Percentiles rank a stretch among this genome's conserved stretches.
Evolutionary conservation across 352 stramenopile genomes (phyloP).

Genomic region (Globisporangium cylindrosporum): DNA sequence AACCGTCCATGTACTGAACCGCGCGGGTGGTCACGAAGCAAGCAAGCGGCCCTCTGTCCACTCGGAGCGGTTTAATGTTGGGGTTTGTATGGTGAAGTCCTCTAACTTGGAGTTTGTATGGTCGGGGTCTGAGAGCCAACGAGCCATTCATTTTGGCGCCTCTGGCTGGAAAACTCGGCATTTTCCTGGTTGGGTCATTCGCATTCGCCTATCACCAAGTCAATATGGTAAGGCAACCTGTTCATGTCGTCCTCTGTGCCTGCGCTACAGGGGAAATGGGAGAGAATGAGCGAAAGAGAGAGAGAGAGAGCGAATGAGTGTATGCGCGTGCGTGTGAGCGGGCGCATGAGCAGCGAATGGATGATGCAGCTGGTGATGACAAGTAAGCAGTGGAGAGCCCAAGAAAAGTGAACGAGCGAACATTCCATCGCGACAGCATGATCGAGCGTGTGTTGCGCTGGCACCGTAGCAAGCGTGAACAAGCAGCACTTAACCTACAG

Average conservation of each 20-base stretch:
- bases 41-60: neutral
- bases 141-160: conserved; percentile 80
- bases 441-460: neutral
- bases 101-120: conserved; percentile 48
- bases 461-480: neutral
- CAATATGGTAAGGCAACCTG: conserved; percentile 78
- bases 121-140: conserved; percentile 40
- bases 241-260: conserved; percentile 3
- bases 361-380: neutral
- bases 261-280: neutral
- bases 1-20: neutral
- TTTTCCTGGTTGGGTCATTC: conserved; percentile 50
- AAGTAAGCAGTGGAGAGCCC: neutral
- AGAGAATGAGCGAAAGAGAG: neutral
- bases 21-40: neutral
- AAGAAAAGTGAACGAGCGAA: conserved; percentile 2
- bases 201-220: conserved; percentile 89
- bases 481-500: neutral
- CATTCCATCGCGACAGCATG: neutral
- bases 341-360: neutral
- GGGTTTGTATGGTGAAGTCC: conserved; percentile 32
- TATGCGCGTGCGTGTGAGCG: neutral
- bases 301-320: neutral
- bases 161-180: conserved; percentile 18
- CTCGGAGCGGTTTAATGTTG: conserved; percentile 12